Evolutionary conservation across 2,329 filamentous ascomycete species (phyloP), one percentile per base, ranked within the genome.

Genomic region (Fusarium haematococcum): DNA sequence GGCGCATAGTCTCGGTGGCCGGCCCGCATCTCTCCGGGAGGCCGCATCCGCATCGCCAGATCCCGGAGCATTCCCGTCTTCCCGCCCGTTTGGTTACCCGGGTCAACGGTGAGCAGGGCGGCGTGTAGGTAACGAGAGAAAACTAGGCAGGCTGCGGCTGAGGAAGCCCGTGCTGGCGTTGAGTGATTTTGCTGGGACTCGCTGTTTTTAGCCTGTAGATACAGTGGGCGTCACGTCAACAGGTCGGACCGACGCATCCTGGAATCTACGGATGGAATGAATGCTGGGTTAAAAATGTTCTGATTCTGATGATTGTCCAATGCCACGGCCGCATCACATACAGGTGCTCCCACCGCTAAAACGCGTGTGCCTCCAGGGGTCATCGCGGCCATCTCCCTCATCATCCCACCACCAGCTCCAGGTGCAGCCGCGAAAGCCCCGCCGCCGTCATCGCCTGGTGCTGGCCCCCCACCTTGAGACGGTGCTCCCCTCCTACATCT

Each of bases 401-500:
- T 75, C 71, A 75, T 75, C 69, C 71, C 71, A 74, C 72, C 68
- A 73, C 72, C 68, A 73, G 37, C 37, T 64, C 25, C 62, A 60
- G 68, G 58, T 73, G 61, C 69, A 66, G 72, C 72, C 72, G 72
- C 65, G 27, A 73, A 75, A 74, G 72, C 72, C 72, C 72, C 72
- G 72, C 72, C 69, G 63, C 65, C 72, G 72, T 75, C 73, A 76
- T 76, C 35, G 65, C 39, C 64, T 43, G 30, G 2, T 30, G 30
- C 30, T 30, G 64, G 63, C 60, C 71, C 74, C 73, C 74, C 74
- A 76, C 74, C 69, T 58, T 23, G 43, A 59, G 56, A 37, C 33
- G 16, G 18, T 56, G 30, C 54, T 30, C 73, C 68, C 66, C 71
- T 74, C 71, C 71, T 73, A 58, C 75, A 58, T 58, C 64, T 71